Evolutionary conservation across 345 rosid species (phyloP), one percentile per base, ranked within the genome.

Genomic region (Theobroma cacao): DNA sequence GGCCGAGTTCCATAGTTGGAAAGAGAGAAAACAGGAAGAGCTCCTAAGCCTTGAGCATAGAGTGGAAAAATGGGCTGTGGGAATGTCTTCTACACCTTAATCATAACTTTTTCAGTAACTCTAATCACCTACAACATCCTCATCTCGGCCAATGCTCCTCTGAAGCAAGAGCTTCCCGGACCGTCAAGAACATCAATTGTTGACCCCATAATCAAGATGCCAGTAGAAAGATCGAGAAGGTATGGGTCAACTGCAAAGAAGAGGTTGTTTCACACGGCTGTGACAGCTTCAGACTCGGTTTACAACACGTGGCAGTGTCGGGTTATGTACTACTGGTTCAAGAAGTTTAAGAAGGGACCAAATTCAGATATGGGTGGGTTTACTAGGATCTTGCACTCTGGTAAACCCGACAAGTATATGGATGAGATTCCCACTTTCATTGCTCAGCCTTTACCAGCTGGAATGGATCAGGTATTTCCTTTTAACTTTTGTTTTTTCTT

Each of bases 221-320:
- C 98, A 0, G 67, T 87, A 14, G 90, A 82, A 13, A 85, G 86
- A 80, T 90, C 96, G 12, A 81, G 84, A 45, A 78, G 77, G 60
- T 67, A 58, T 20, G 79, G 80, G 3, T 65, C 84, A 31, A 15
- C 58, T 8, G 68, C 64, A 20, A 64, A 72, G 81, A 90, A 75
- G 84, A 78, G 97, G 76, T 84, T 91, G 58, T 97, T 97, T 80
- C 99, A 97, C 88, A 97, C 96, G n/a, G 99, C 99, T 0, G 94
- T 97, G n/a, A 97, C 98, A 3, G 93, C 99, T 7, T 97, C 98
- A 1, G 90, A 90, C 75, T 92, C 99, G 0, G 97, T 92, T 30
- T 97, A 97, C 87, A 97, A 94, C 65, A 91, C 98, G 0, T 94
- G 99, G 99, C 99, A 97, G 89, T 91, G 98, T 36, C 87, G 99